Conservation (phyloP, 2,329 filamentous ascomycete genomes). For the Immersiporthe knoxdaviesiana region DNA sequence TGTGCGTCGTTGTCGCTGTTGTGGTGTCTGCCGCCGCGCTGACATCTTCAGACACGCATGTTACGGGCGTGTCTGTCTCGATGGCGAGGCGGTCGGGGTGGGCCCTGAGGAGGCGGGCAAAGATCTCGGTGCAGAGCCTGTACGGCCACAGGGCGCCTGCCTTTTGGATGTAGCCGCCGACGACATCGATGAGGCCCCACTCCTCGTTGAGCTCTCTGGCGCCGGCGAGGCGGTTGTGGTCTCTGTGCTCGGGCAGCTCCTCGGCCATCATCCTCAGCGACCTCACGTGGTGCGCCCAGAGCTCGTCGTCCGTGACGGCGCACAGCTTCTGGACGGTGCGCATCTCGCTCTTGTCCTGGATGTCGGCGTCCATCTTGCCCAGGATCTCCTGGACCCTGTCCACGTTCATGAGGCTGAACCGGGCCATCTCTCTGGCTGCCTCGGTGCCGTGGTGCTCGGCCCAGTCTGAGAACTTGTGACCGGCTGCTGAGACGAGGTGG, state of each 20-base stretch:
- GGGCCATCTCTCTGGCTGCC: conserved; percentile 3
- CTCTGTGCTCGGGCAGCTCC: conserved; percentile 1
- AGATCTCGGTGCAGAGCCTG: conserved; percentile 12
- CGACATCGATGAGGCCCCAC: conserved; percentile 10
- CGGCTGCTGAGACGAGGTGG: conserved; percentile 11
- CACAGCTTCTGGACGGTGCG: conserved; percentile 8
- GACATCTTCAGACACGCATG: conserved; percentile 27
- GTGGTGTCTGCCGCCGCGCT: conserved; percentile 16
- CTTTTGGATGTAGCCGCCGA: conserved; percentile 7
- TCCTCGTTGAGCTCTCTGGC: conserved; percentile 10
- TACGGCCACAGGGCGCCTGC: conserved; percentile 14
- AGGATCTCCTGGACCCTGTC: conserved; percentile 9
- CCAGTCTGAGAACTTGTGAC: conserved; percentile 10
- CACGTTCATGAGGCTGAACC: conserved; percentile 9
- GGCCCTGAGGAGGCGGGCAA: neutral
- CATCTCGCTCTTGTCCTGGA: conserved; percentile 11
- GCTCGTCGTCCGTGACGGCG: conserved; percentile 3
- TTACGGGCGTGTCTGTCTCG: conserved; percentile 21
- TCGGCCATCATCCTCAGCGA: conserved; percentile 8
- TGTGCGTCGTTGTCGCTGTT: conserved; percentile 26
- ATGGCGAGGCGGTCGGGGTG: conserved; percentile 5
- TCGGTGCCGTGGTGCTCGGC: conserved; percentile 1
- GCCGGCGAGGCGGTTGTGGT: conserved; percentile 10
- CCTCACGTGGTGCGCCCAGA: conserved; percentile 5
- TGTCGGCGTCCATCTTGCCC: neutral